These are phyloP conservation scores for Monosporascus cannonballus DNA, from an alignment of 2,329 filamentous ascomycete genomes.

Conservation along the genomic window DNA sequence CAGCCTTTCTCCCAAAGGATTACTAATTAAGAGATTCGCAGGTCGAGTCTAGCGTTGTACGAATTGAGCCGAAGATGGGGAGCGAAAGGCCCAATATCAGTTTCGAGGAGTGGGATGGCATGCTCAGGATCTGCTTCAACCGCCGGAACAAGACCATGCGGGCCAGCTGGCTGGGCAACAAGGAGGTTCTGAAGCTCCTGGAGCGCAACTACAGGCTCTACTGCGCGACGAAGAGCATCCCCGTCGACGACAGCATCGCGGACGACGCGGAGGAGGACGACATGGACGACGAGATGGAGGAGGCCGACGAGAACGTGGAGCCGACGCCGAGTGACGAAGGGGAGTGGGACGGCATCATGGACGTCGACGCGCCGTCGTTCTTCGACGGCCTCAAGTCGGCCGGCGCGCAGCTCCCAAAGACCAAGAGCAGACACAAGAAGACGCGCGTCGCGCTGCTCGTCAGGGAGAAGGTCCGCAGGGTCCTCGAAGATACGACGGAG, in stretches of 20 bases:
- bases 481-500: constrained; percentile 73
- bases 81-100: constrained; percentile 73
- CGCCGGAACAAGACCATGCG: constrained; percentile 88
- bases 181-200: constrained; percentile 73
- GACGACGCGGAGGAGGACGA: constrained; percentile 34
- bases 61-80: constrained; percentile 81
- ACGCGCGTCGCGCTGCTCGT: constrained; percentile 77
- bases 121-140: constrained; percentile 69
- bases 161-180: constrained; percentile 73
- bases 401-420: constrained; percentile 42
- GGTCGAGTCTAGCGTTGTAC: constrained; percentile 86
- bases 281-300: constrained; percentile 31
- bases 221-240: constrained; percentile 80
- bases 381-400: constrained; percentile 60
- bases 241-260: constrained; percentile 61
- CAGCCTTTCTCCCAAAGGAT: too few relatives aligned
- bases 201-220: constrained; percentile 86
- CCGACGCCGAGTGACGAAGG: constrained; percentile 35
- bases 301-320: constrained; percentile 34
- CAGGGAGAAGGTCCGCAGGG: constrained; percentile 78
- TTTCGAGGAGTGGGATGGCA: constrained; percentile 92
- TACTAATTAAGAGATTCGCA: constrained; percentile 23
- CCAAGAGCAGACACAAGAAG: constrained; percentile 66
- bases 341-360: constrained; percentile 45
- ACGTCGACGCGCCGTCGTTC: constrained; percentile 64